Evolutionary conservation across 2,329 filamentous ascomycete species (phyloP).

Genomic region (Exophiala sp.): DNA sequence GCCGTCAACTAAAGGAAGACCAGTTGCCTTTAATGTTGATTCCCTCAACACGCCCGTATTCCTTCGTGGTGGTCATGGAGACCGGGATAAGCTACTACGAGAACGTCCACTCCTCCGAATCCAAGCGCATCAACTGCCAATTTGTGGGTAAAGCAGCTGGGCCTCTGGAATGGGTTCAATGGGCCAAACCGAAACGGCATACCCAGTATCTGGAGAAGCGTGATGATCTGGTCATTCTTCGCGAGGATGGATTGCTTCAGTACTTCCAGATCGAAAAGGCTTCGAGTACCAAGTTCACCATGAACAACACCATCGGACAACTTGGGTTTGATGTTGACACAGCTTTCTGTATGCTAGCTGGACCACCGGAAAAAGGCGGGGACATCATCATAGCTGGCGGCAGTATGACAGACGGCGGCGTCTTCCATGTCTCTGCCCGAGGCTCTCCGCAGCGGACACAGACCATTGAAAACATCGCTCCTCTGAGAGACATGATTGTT

Average conservation of each 20-base stretch:
- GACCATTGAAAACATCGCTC: slow-evolving; percentile 57
- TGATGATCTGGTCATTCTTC: slow-evolving; percentile 77
- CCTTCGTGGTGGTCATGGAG: slow-evolving; percentile 64
- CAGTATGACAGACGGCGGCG: slow-evolving; percentile 67
- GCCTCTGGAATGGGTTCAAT: slow-evolving; percentile 62
- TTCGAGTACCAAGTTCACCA: slow-evolving; percentile 48
- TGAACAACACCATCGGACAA: slow-evolving; percentile 48
- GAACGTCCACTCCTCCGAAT: slow-evolving; percentile 33
- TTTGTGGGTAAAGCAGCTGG: slow-evolving; percentile 30
- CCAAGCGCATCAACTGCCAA: slow-evolving; percentile 21
- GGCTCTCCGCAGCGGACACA: slow-evolving; percentile 51
- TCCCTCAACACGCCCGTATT: slow-evolving; percentile 62
- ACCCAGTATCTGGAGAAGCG: slow-evolving; percentile 55
- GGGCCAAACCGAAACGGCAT: slow-evolving; percentile 70
- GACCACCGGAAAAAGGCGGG: slow-evolving; percentile 48
- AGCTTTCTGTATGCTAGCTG: slow-evolving; percentile 64
- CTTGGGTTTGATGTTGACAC: slow-evolving; percentile 64
- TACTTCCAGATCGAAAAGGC: slow-evolving; percentile 59
- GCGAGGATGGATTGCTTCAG: slow-evolving; percentile 77
- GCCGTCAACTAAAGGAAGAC: slow-evolving; percentile 33
- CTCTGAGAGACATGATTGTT: slow-evolving; percentile 43
- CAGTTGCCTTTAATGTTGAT: slow-evolving; percentile 64
- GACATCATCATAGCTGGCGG: slow-evolving; percentile 79
- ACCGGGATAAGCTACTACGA: slow-evolving; percentile 48
- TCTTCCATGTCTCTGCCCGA: slow-evolving; percentile 64